Conservation (phyloP, 2,329 filamentous ascomycete species). For the Talaromyces piceae region DNA sequence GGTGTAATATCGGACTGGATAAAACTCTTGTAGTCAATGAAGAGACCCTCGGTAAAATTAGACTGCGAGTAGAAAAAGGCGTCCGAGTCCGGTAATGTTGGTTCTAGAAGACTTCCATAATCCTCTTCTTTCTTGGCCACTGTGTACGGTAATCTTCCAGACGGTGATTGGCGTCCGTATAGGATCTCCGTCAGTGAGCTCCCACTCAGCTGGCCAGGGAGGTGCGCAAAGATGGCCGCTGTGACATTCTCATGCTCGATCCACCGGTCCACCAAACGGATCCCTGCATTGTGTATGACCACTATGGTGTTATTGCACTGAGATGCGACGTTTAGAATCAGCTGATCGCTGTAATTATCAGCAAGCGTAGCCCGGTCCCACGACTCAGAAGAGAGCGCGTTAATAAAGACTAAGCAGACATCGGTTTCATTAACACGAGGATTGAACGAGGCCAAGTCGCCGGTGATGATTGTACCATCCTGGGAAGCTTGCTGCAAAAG, state of each 20-base stretch:
- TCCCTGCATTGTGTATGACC: slow-evolving; percentile 57
- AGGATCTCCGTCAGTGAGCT: slow-evolving; percentile 48
- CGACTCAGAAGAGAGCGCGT: slow-evolving; percentile 40
- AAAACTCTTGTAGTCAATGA: slow-evolving; percentile 50
- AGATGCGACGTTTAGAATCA: slow-evolving; percentile 52
- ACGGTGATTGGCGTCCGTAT: slow-evolving; percentile 51
- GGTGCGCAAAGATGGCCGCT: slow-evolving; percentile 55
- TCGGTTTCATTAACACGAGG: neutral
- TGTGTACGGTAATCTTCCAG: slow-evolving; percentile 56
- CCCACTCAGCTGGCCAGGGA: slow-evolving; percentile 59
- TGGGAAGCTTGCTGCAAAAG: slow-evolving; percentile 45
- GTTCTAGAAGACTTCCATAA: slow-evolving; percentile 43
- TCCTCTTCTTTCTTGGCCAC: slow-evolving; percentile 51
- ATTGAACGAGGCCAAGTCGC: slow-evolving; percentile 43
- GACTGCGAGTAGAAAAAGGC: slow-evolving; percentile 9
- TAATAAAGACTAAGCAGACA: slow-evolving; percentile 34
- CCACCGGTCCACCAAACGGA: slow-evolving; percentile 54
- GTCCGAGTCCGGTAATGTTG: slow-evolving; percentile 19
- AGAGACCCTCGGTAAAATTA: slow-evolving; percentile 45
- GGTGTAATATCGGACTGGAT: slow-evolving; percentile 34
- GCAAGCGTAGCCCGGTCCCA: slow-evolving; percentile 30
- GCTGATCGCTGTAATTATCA: slow-evolving; percentile 43
- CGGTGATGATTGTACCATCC: slow-evolving; percentile 52
- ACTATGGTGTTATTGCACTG: slow-evolving; percentile 58
- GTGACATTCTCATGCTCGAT: slow-evolving; percentile 58